phyloP scores from a whole-genome alignment of 495 filamentous ascomycete genomes.

The Glutinoglossum americanum region DNA sequence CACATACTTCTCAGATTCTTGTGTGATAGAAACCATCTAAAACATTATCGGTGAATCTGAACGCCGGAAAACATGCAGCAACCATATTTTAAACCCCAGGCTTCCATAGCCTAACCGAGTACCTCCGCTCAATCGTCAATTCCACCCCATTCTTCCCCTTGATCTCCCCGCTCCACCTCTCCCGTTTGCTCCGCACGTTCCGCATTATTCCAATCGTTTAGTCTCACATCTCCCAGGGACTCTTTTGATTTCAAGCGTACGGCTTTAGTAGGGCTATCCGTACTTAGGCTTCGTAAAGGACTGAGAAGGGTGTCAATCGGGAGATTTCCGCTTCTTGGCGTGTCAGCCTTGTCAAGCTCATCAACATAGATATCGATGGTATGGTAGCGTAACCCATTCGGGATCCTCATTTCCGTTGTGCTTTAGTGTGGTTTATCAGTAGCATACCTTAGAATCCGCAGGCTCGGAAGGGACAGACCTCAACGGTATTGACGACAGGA shows the following conservation, averaged over 20 bases:
- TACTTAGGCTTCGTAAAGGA: constrained; percentile 34
- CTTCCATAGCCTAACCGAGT: not conserved
- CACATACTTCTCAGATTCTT: too few species aligned
- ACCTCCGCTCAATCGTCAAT: constrained; percentile 30
- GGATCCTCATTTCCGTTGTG: constrained; percentile 28
- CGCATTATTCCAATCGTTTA: constrained; percentile 35
- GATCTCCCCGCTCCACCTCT: constrained; percentile 12
- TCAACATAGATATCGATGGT: constrained; percentile 81
- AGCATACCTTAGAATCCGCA: not conserved
- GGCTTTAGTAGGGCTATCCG: constrained; percentile 41
- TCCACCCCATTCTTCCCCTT: constrained; percentile 43
- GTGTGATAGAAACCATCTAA: too few species aligned
- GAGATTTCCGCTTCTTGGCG: constrained; percentile 22
- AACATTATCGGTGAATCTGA: not conserved
- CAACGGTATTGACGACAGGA: constrained; percentile 22
- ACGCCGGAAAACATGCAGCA: not conserved
- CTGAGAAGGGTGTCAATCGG: constrained; percentile 32
- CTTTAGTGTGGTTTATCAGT: not conserved
- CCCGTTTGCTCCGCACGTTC: constrained; percentile 10
- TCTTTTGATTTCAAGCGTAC: constrained; percentile 52
- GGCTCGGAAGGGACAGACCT: not conserved
- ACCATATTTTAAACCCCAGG: not conserved
- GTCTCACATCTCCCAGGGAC: constrained; percentile 50
- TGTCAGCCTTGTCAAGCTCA: constrained; percentile 48
- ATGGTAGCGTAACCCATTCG: constrained; percentile 72